These are phyloP conservation scores for Anthracocystis setariae DNA, from an alignment of 1,284 basidiomycete species.

Conservation along the genomic window DNA sequence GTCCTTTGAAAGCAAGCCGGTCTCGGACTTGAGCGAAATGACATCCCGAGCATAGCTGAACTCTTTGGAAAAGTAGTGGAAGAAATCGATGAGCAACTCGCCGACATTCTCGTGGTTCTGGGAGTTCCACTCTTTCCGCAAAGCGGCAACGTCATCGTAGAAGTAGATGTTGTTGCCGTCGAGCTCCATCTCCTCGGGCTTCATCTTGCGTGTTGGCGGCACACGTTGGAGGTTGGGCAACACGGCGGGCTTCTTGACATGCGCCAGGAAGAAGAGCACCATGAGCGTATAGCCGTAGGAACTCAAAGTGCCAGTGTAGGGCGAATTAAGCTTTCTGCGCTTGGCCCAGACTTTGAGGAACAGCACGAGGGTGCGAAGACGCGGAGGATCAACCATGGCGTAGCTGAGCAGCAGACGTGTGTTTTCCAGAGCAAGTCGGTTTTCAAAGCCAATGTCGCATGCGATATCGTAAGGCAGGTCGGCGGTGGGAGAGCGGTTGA, in stretches of 20 bases:
- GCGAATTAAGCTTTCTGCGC: conserved; percentile 96
- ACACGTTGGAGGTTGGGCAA: conserved; percentile 69
- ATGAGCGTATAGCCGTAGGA: conserved; percentile 98
- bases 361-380: conserved; percentile 91
- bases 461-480: conserved; percentile 78
- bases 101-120: conserved; percentile 91
- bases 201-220: conserved; percentile 57
- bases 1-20: conserved; percentile 86
- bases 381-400: conserved; percentile 93
- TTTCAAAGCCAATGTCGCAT: conserved; percentile 98
- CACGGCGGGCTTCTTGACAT: conserved; percentile 77
- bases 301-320: conserved; percentile 93
- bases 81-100: conserved; percentile 97
- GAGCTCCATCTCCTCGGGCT: conserved; percentile 80
- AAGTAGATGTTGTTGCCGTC: conserved; percentile 75
- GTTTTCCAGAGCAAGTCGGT: conserved; percentile 94
- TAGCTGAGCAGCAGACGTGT: conserved; percentile 95
- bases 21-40: conserved; percentile 81
- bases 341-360: conserved; percentile 99
- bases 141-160: conserved; percentile 93
- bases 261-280: conserved; percentile 95
- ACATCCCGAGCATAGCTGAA: conserved; percentile 92
- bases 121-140: conserved; percentile 92
- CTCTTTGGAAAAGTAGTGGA: conserved; percentile 93
- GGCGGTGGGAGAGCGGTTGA: conserved; percentile 86